Conservation (phyloP, 176 grass and related monocot genomes). For the barley (Hordeum vulgare) region MorexV3_pseudomolecules_assembly NC_058521.1:513257568-513258067, state of each 20-base stretch:
- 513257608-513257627: background rate
- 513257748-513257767: conserved; percentile 21
- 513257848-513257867: conserved; percentile 3
- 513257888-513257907: conserved; percentile 12
- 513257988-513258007: background rate
- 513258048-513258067: conserved; percentile 43
- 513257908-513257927: conserved; percentile 13
- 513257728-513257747: conserved; percentile 1
- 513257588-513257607: background rate
- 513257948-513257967: background rate
- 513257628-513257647: background rate
- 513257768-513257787: conserved; percentile 46
- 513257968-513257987: background rate
- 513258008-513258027: conserved; percentile 33
- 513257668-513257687: background rate
- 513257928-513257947: background rate
- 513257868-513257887: background rate
- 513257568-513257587: background rate
- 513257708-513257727: conserved; percentile 24
- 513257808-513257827: conserved; percentile 1
- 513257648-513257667: conserved; percentile 2
- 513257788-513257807: conserved; percentile 26
- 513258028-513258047: conserved; percentile 43
- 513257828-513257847: background rate
- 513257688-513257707: conserved; percentile 28